Evolutionary conservation across 768 basidiomycete genomes (phyloP), one percentile per base, ranked within the genome.

Genomic region (Naganishia vaughanmartiniae): DNA sequence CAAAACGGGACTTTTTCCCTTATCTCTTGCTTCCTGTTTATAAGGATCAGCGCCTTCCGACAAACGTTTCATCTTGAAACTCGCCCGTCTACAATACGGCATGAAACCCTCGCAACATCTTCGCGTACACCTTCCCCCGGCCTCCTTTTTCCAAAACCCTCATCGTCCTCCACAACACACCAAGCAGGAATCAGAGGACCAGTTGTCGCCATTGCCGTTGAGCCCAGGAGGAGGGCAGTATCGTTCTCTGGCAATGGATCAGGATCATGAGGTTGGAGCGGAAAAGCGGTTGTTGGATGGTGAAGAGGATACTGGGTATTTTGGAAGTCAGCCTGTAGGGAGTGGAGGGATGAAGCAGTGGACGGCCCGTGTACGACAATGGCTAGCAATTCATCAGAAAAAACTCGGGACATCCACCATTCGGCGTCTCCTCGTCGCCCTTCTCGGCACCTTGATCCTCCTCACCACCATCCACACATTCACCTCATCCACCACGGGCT

Each of bases 141-240:
- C 42, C 42, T 2, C 10, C 15, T 42, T 42, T 11, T 42, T 42
- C 42, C 14, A 7, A 42, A 42, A 42, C 42, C 42, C 42, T 42
- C 42, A 42, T 42, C 42, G 42, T 7, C 42, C 42, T 11, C 42
- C 9, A 15, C 42, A 42, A 9, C 42, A 42, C 36, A 12, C 36
- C 36, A 42, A 42, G 42, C 42, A 42, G 42, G 42, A 42, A 42
- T 42, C 42, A 7, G 42, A 7, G 2, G 42, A 42, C 9, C 30
- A 33, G 57, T 15, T 58, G n/a, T 51, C 48, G 48, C 48, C 48
- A n/a, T 26, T 51, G 48, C 57, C 57, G 33, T 31, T 58, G 17
- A 58, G 57, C 24, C 57, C 57, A 12, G 57, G 57, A 39, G 57
- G 57, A 21, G 57, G 57, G 11, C 36, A 36, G 28, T 58, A 58